phyloP scores from a whole-genome alignment of 2,329 filamentous ascomycete species.

The Corinectria fuckeliana region DNA sequence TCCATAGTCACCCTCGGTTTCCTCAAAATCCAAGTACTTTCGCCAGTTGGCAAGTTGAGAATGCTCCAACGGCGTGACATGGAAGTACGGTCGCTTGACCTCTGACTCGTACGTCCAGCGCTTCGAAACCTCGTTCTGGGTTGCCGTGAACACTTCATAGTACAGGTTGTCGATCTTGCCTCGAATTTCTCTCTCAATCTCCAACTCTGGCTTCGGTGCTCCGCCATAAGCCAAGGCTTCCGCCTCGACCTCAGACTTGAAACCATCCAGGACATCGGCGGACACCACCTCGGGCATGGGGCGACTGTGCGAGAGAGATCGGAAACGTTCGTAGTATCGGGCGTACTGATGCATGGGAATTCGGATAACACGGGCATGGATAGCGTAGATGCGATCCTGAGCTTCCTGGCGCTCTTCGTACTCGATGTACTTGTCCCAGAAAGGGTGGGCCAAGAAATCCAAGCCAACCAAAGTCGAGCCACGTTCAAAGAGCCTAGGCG shows the following conservation, averaged over 20 bases:
- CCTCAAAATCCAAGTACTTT: slow-evolving; percentile 96
- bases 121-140: slow-evolving; percentile 87
- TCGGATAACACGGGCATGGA: slow-evolving; percentile 81
- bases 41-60: slow-evolving; percentile 88
- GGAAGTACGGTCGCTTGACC: slow-evolving; percentile 96
- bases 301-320: slow-evolving; percentile 73
- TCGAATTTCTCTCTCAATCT: slow-evolving; percentile 84
- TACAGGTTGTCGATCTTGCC: slow-evolving; percentile 80
- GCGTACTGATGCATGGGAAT: slow-evolving; percentile 97
- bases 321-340: slow-evolving; percentile 91
- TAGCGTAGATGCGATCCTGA: slow-evolving; percentile 82
- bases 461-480: slow-evolving; percentile 84
- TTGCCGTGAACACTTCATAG: slow-evolving; percentile 79
- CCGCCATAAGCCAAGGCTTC: slow-evolving; percentile 62
- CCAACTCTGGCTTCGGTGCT: slow-evolving; percentile 70
- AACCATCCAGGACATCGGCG: slow-evolving; percentile 69
- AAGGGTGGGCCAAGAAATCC: slow-evolving; percentile 92
- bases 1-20: slow-evolving; percentile 77
- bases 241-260: slow-evolving; percentile 74
- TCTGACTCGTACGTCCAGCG: slow-evolving; percentile 95
- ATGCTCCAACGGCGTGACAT: slow-evolving; percentile 90
- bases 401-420: slow-evolving; percentile 92
- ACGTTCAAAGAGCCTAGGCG: slow-evolving; percentile 86
- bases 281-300: slow-evolving; percentile 77
- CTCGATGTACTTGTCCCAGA: slow-evolving; percentile 99